Evolutionary conservation across 169 alveolate genomes (phyloP).

Genomic region (Plasmodium reichenowi): DNA sequence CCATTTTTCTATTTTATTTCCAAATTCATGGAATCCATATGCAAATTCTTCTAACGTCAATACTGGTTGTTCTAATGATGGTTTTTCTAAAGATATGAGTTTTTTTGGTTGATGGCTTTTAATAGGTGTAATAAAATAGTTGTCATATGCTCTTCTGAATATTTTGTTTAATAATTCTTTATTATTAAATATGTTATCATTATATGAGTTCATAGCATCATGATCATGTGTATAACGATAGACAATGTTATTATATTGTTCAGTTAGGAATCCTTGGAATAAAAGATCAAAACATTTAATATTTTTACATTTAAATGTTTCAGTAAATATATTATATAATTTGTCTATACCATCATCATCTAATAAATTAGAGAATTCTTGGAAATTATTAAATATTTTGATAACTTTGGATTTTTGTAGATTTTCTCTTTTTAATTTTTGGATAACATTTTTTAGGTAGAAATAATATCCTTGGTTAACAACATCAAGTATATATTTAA

Average conservation of each 20-base stretch:
- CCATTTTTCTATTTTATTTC: slow-evolving; percentile 11
- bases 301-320: slow-evolving; percentile 44
- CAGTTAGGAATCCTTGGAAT: slow-evolving; percentile 15
- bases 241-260: slow-evolving; percentile 11
- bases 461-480: slow-evolving; percentile 57
- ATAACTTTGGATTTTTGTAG: slow-evolving; percentile 1
- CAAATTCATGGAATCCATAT: slow-evolving; percentile 14
- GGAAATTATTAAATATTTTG: neutral
- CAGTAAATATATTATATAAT: slow-evolving; percentile 1
- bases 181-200: neutral
- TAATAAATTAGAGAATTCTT: slow-evolving; percentile 28
- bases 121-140: neutral
- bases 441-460: slow-evolving; percentile 8
- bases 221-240: neutral
- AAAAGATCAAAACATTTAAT: slow-evolving; percentile 47
- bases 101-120: neutral
- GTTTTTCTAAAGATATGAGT: neutral
- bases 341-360: slow-evolving; percentile 16
- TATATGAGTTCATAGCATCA: neutral
- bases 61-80: neutral
- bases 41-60: slow-evolving; percentile 27
- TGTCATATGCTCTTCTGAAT: neutral
- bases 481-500: slow-evolving; percentile 33
- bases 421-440: slow-evolving; percentile 3
- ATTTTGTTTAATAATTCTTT: neutral